Evolutionary conservation across 2,329 filamentous ascomycete species (phyloP).

Genomic region (Penicillium sp.): DNA sequence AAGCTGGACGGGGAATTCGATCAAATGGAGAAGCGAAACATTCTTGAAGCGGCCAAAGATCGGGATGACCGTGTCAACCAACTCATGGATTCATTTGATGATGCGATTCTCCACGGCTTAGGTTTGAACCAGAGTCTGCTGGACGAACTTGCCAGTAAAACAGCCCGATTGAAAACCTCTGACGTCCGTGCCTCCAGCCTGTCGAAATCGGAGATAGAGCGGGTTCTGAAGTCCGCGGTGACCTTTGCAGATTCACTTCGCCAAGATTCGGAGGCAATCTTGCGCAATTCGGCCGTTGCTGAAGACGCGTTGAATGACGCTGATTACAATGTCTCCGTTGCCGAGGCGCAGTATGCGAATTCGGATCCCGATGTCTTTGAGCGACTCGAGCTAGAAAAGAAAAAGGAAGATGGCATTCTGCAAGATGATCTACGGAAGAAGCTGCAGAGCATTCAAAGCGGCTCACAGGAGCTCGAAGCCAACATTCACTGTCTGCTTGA

Average conservation of each 20-base stretch:
- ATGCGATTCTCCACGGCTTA: constrained; percentile 46
- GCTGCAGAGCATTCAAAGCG: constrained; percentile 37
- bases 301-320: constrained; percentile 48
- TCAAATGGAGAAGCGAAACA: constrained; percentile 46
- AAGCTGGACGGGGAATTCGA: constrained; percentile 45
- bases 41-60: constrained; percentile 45
- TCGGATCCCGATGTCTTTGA: constrained; percentile 38
- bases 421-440: constrained; percentile 38
- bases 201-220: constrained; percentile 30
- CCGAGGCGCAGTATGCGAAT: constrained; percentile 45
- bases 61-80: constrained; percentile 46
- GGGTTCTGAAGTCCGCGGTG: constrained; percentile 35
- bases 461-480: constrained; percentile 31
- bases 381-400: constrained; percentile 42
- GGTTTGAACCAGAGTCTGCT: constrained; percentile 48
- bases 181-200: constrained; percentile 29
- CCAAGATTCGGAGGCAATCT: constrained; percentile 42
- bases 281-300: constrained; percentile 43
- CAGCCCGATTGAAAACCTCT: constrained; percentile 34
- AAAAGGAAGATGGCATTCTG: constrained; percentile 45
- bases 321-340: constrained; percentile 50
- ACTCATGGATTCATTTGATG: constrained; percentile 48
- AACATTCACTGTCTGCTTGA: constrained; percentile 37
- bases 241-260: constrained; percentile 37
- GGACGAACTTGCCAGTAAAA: constrained; percentile 43